Percentiles rank a stretch among this genome's conserved stretches.
These are phyloP conservation scores for Blastocystis hominis DNA, from an alignment of 352 stramenopile genomes.

Conservation along the genomic window DNA sequence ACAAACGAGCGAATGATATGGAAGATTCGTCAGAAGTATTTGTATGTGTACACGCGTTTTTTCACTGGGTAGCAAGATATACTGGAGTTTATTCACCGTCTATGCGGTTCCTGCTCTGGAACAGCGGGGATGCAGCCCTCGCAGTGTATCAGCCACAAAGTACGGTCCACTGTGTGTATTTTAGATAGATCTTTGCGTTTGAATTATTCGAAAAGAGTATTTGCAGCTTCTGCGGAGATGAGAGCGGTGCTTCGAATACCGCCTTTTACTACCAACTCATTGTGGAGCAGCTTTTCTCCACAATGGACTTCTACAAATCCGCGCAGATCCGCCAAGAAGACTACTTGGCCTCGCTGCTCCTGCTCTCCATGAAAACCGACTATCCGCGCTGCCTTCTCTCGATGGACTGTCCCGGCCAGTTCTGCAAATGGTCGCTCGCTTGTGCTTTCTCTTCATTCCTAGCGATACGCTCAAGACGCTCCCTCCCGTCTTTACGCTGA, in stretches of 20 bases:
- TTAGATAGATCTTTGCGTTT: slow-evolving; percentile 39
- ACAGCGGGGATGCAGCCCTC: background rate
- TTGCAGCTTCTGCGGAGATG: slow-evolving; percentile 47
- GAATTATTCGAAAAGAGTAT: slow-evolving; percentile 39
- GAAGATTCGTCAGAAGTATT: slow-evolving; percentile 46
- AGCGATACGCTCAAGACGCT: slow-evolving; percentile 11
- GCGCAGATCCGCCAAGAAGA: slow-evolving; percentile 4
- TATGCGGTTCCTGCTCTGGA: background rate
- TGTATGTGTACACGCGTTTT: background rate
- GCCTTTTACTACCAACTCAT: slow-evolving; percentile 32
- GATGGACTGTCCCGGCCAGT: slow-evolving; percentile 1
- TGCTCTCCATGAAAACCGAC: slow-evolving; percentile 44
- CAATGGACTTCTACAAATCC: slow-evolving; percentile 40
- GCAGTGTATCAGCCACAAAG: slow-evolving; percentile 39
- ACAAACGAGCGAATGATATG: slow-evolving; percentile 2
- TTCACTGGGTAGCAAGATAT: slow-evolving; percentile 26
- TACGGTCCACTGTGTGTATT: background rate
- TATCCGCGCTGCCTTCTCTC: slow-evolving; percentile 44
- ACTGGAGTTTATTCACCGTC: slow-evolving; percentile 26
- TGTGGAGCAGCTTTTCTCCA: slow-evolving; percentile 31
- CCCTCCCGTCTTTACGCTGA: slow-evolving; percentile 39
- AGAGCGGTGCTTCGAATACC: background rate
- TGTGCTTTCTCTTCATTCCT: background rate
- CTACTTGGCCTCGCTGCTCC: slow-evolving; percentile 18
- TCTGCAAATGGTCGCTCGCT: slow-evolving; percentile 1